Base-by-base conservation (phyloP, 1,284 basidiomycete genomes). In the Gymnopus androsaceus region DNA sequence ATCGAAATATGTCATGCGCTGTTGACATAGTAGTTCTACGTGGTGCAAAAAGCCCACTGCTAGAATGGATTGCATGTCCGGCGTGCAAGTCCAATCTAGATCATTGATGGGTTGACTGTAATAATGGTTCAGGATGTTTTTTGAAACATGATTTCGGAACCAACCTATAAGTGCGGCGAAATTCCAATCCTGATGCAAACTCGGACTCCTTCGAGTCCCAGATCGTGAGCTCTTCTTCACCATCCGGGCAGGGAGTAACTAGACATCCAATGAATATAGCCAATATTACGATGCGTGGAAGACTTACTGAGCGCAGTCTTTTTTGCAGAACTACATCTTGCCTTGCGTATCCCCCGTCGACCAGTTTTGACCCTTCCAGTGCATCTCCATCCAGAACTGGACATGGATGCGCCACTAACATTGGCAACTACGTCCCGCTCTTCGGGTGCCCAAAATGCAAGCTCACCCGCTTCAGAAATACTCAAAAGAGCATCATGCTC, bases 131-230 rank as follows among this genome's bases (percentile, higher is more conserved):
- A 41, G 8, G 38, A 27, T 15, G 25, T 23, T 37, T 62, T 55
- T 27, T 38, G 37, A 34, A 41, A 17, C 4, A 28, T 30, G 14
- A 37, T 9, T 21, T 31, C 28, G 25, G 28, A n/a, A 65, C 73
- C 54, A 63, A 91, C 90, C 76, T 79, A 57, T 85, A 86, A 12
- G 81, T 69, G 31, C 78, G 75, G 30, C 78, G 76, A 65, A 87
- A 88, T 70, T 96, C 94, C 47, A 94, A 74, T 1, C 95, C 95
- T 1, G 91, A 91, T 4, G 92, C 86, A 69, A 97, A 98, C 68
- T 95, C 92, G n/a, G 90, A 94, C 67, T 91, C 90, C 58, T 89
- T 90, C 0, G 93, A 95, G 69, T 97, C 93, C 94, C 94, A 97
- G 19, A 98, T 92, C 0, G 92, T 94, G 54, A 96, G 72, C 66